phyloP scores from a whole-genome alignment of 1,139 yeast genomes.

The Pichia sp. region DNA sequence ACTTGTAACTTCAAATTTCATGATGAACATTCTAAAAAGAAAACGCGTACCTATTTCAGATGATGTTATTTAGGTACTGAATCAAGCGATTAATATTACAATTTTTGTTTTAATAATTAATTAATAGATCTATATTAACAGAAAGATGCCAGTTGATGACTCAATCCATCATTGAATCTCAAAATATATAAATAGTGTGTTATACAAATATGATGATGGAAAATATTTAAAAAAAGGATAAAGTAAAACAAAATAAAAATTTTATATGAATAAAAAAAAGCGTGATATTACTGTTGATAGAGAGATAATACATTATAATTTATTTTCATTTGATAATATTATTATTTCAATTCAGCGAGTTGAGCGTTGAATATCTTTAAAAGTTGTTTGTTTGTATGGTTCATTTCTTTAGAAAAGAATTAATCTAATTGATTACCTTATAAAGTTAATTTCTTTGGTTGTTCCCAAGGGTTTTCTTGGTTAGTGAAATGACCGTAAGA shows the following conservation, averaged over 20 bases:
- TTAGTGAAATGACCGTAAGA: slow-evolving; percentile 99
- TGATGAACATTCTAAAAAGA: too few species aligned
- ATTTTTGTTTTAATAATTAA: neutral
- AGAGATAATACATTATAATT: slow-evolving; percentile 5
- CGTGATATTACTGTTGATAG: neutral
- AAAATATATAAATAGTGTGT: slow-evolving; percentile 9
- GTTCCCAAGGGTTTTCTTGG: slow-evolving; percentile 98
- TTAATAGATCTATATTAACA: slow-evolving; percentile 13
- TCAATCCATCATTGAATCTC: slow-evolving; percentile 20
- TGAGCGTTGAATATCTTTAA: slow-evolving; percentile 13
- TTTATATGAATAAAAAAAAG: neutral
- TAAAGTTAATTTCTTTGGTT: slow-evolving; percentile 81
- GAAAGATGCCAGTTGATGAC: slow-evolving; percentile 23
- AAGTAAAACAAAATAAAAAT: neutral
- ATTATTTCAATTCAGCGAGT: slow-evolving; percentile 13
- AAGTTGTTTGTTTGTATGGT: neutral
- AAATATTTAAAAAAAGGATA: neutral
- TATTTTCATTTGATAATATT: slow-evolving; percentile 5
- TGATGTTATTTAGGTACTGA: too few species aligned
- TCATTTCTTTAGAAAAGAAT: slow-evolving; percentile 9
- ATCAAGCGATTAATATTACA: neutral
- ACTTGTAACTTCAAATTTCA: too few species aligned
- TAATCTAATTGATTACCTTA: slow-evolving; percentile 31
- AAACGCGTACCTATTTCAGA: too few species aligned
- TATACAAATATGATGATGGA: slow-evolving; percentile 13